These are phyloP conservation scores for Aspergillus campestris DNA, from an alignment of 495 filamentous ascomycete species.

Conservation along the genomic window DNA sequence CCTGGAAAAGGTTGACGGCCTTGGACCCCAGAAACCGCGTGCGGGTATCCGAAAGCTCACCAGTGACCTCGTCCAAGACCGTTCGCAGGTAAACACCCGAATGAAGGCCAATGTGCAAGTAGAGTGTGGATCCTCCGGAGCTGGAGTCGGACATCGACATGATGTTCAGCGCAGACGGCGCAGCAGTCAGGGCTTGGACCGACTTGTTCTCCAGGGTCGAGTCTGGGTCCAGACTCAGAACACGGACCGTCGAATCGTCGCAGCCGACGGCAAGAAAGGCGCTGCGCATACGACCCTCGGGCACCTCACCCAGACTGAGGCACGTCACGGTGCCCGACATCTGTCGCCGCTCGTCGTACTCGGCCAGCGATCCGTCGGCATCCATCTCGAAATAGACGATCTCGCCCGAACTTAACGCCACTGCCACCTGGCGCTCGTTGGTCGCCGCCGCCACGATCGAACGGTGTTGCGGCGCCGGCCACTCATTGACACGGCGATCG, in stretches of 20 bases:
- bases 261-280: conserved; percentile 93
- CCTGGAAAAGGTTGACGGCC: conserved; percentile 77
- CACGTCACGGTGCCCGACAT: conserved; percentile 96
- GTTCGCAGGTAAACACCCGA: conserved; percentile 94
- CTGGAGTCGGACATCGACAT: conserved; percentile 92
- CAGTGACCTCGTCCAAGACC: conserved; percentile 86
- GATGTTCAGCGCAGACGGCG: conserved; percentile 82
- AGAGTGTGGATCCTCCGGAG: conserved; percentile 68
- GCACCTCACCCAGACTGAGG: conserved; percentile 86
- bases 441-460: conserved; percentile 94
- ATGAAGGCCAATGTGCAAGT: conserved; percentile 89
- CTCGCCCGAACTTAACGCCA: conserved; percentile 89
- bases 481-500: conserved; percentile 80
- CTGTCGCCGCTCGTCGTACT: conserved; percentile 91
- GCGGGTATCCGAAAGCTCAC: conserved; percentile 86
- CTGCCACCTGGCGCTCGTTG: conserved; percentile 86
- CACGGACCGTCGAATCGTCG: conserved; percentile 90
- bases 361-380: conserved; percentile 76
- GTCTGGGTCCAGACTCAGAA: conserved; percentile 83
- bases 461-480: conserved; percentile 85
- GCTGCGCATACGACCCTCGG: conserved; percentile 76
- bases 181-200: conserved; percentile 84
- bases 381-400: conserved; percentile 99
- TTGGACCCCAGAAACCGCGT: conserved; percentile 90
- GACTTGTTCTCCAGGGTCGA: conserved; percentile 85